Evolutionary conservation across 1,284 basidiomycete species (phyloP), one percentile per base, ranked within the genome.

Genomic region (Pyrrhoderma noxium): DNA sequence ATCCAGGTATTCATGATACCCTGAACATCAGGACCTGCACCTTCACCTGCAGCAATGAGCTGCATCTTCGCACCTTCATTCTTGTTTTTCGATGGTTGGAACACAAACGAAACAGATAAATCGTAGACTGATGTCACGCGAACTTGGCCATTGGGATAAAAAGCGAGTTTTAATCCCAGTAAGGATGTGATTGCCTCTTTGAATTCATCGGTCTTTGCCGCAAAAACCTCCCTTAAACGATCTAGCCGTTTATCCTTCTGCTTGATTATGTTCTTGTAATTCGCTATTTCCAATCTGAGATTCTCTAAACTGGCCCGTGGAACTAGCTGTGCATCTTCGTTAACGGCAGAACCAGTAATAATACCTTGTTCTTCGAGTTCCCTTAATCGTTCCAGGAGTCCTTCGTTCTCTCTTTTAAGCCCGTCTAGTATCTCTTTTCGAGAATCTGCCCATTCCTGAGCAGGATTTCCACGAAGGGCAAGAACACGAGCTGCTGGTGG

Each of bases 91-190:
- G 68, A 61, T 1, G 85, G 83, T 61, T 81, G 78, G 64, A 89
- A 89, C 21, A 85, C 79, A 60, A 88, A 88, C 27, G 77, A 76
- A 11, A 83, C 80, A 48, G 70, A 72, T 5, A 86, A 70, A 61
- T 89, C 86, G 64, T 82, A 92, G 52, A 85, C 71, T n/a, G 82
- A 85, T 2, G 89, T 92, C 49, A 93, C 79, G 34, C 88, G 77
- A 39, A 93, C 82, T 57, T 88, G 81, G 0, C 89, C 89, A 49
- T 89, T 91, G 3, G 83, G 84, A 56, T 87, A 83, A 63, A 93
- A 93, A 1, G 83, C 81, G 35, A 93, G 73, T 64, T 91, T 92
- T 58, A 90, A 80, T 1, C 91, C 92, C 1, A 94, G 76, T 41
- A 94, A 80, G 0, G 82, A 79, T 0, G 81, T 80, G 45, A 93